phyloP scores from a whole-genome alignment of 192 early-diverging fungal genomes.

The Backusella liffmaniae region DNA sequence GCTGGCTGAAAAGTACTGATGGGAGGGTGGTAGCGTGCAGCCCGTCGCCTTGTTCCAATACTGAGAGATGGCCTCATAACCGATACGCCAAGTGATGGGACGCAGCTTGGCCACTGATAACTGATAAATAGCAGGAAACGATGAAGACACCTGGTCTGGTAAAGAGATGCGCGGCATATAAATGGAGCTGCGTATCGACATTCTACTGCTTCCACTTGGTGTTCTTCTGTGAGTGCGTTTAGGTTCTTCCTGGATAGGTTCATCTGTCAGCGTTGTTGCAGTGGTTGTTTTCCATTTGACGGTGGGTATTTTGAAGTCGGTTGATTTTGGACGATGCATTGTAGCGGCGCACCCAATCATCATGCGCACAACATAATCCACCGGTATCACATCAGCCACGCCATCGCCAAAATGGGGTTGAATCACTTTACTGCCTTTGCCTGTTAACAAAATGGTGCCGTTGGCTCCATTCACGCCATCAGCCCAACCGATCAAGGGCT shows the following conservation, averaged over 20 bases:
- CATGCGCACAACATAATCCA: conserved; percentile 34
- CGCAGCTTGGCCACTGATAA: conserved; percentile 3
- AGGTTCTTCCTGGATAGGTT: neutral
- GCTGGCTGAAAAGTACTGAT: conserved; percentile 21
- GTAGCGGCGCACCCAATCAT: conserved; percentile 23
- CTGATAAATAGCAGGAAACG: conserved; percentile 33
- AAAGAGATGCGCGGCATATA: neutral
- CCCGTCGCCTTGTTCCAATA: conserved; percentile 33
- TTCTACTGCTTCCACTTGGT: conserved; percentile 5
- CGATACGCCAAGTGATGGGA: conserved; percentile 26
- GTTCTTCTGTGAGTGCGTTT: neutral
- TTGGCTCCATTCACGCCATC: conserved; percentile 35
- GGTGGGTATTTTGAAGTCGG: neutral
- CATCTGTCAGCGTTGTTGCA: neutral
- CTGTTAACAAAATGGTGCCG: conserved; percentile 31
- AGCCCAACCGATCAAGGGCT: conserved; percentile 40
- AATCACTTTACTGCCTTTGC: conserved; percentile 27
- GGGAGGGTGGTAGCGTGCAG: conserved; percentile 6
- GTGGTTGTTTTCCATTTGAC: neutral
- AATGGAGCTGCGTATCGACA: neutral
- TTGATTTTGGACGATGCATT: neutral
- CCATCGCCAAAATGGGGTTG: conserved; percentile 26
- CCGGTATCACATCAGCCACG: conserved; percentile 35
- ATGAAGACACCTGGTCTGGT: neutral
- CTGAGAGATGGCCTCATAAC: conserved; percentile 28